phyloP scores from a whole-genome alignment of 2,329 filamentous ascomycete genomes.

The Aciculosporium take region DNA sequence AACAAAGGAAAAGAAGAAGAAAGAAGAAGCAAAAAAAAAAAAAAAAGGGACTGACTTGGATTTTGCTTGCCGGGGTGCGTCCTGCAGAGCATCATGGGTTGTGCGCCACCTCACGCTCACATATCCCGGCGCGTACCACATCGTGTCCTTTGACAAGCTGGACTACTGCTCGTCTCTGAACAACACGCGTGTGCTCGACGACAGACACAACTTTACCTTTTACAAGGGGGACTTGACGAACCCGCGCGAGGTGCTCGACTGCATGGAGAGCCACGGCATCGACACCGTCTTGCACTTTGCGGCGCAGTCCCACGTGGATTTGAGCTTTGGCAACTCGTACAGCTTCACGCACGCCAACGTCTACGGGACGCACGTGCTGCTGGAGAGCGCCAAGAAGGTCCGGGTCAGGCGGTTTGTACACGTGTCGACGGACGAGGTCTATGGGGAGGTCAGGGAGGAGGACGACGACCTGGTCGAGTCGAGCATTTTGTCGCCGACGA shows the following conservation, averaged over 20 bases:
- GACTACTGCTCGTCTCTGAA: conserved; percentile 72
- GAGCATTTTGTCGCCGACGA: conserved; percentile 63
- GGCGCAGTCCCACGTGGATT: conserved; percentile 71
- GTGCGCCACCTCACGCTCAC: conserved; percentile 63
- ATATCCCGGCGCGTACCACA: conserved; percentile 60
- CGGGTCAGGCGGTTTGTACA: conserved; percentile 63
- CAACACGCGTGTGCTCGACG: conserved; percentile 57
- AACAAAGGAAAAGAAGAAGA: not conserved
- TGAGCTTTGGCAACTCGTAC: conserved; percentile 73
- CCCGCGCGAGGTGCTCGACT: conserved; percentile 53
- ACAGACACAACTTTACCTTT: conserved; percentile 60
- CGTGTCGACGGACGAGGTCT: conserved; percentile 75
- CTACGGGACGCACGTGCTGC: conserved; percentile 67
- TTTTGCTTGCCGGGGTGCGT: too few species aligned
- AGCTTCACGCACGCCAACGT: conserved; percentile 72
- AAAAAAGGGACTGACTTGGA: not conserved
- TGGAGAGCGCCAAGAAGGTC: conserved; percentile 62
- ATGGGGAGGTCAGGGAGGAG: conserved; percentile 62
- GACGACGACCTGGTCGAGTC: conserved; percentile 59
- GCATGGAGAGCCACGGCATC: conserved; percentile 55
- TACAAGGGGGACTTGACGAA: conserved; percentile 68
- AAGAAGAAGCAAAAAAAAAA: not conserved
- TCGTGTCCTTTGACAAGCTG: conserved; percentile 73
- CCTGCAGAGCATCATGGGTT: conserved; percentile 68
- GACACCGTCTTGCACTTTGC: conserved; percentile 77